A percentile compares a stretch with the other conserved stretches of the same genome.
Evolutionary conservation across 805 yeast species (phyloP).

Genomic region (Wickerhamomyces alni): DNA sequence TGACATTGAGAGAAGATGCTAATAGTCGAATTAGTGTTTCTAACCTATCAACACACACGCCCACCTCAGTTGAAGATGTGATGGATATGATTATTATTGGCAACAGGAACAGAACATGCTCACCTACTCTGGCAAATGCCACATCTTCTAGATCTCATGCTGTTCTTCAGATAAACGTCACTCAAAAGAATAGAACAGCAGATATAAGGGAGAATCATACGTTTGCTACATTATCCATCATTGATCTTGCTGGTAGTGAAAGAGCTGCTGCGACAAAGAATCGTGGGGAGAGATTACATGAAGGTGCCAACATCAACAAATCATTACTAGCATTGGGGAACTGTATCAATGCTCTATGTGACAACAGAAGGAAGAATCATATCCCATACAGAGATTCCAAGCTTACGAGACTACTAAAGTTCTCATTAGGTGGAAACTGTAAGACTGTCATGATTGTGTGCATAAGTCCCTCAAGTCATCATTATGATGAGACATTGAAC

Average conservation of each 20-base stretch:
- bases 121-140: conserved; percentile 88
- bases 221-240: conserved; percentile 76
- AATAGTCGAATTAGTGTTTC: conserved; percentile 62
- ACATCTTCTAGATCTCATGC: conserved; percentile 93
- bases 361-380: conserved; percentile 58
- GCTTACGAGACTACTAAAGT: conserved; percentile 77
- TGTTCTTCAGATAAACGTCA: conserved; percentile 74
- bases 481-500: conserved; percentile 90
- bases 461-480: conserved; percentile 77
- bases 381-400: conserved; percentile 91
- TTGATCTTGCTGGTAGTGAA: conserved; percentile 94
- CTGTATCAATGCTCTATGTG: conserved; percentile 89
- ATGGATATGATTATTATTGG: conserved; percentile 74
- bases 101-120: conserved; percentile 69
- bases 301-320: conserved; percentile 91
- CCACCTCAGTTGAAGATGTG: conserved; percentile 60
- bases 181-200: conserved; percentile 52
- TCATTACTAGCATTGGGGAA: conserved; percentile 87
- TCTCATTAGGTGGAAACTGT: conserved; percentile 91
- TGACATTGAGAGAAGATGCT: conserved; percentile 68
- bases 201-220: conserved; percentile 63
- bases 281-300: conserved; percentile 72
- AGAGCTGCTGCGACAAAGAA: conserved; percentile 87
- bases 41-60: conserved; percentile 59
- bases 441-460: conserved; percentile 96